phyloP scores from a whole-genome alignment of 2,329 filamentous ascomycete species.

The Lasiodiplodia gonubiensis region DNA sequence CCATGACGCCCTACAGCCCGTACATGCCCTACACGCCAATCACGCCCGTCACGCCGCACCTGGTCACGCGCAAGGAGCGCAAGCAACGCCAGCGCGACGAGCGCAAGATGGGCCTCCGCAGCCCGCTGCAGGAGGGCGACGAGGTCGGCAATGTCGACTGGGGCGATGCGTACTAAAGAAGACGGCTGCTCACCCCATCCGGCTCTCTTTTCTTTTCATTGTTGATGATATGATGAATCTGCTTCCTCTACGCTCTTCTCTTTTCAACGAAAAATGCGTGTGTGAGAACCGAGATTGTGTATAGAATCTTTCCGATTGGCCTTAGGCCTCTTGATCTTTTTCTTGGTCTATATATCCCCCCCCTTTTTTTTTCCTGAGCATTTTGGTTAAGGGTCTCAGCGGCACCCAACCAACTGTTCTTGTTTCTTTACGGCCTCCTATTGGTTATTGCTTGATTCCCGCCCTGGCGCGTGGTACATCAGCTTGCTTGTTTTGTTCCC shows the following conservation, averaged over 20 bases:
- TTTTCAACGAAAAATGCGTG: background rate
- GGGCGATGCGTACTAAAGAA: conserved; percentile 24
- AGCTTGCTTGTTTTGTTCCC: background rate
- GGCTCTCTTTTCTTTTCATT: background rate
- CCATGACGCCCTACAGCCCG: conserved; percentile 75
- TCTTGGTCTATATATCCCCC: conserved; percentile 9
- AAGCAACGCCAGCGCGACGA: conserved; percentile 70
- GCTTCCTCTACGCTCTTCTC: background rate
- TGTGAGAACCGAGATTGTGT: conserved; percentile 19
- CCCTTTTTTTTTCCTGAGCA: background rate
- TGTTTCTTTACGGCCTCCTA: background rate
- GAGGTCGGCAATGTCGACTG: conserved; percentile 35
- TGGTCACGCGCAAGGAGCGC: conserved; percentile 73
- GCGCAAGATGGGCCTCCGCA: conserved; percentile 61
- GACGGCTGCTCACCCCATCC: no score
- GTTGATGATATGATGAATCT: conserved; percentile 12
- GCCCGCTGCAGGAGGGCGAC: conserved; percentile 50
- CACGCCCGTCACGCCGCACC: conserved; percentile 75
- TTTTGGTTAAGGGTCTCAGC: background rate
- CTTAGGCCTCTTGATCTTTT: background rate
- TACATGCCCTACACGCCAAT: conserved; percentile 81
- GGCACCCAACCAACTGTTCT: background rate
- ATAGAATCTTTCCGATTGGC: conserved; percentile 1
- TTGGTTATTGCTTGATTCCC: no score
- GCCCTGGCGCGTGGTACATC: background rate